Evolutionary conservation across 495 filamentous ascomycete species (phyloP).

Genomic region (Achaetomiella virescens): DNA sequence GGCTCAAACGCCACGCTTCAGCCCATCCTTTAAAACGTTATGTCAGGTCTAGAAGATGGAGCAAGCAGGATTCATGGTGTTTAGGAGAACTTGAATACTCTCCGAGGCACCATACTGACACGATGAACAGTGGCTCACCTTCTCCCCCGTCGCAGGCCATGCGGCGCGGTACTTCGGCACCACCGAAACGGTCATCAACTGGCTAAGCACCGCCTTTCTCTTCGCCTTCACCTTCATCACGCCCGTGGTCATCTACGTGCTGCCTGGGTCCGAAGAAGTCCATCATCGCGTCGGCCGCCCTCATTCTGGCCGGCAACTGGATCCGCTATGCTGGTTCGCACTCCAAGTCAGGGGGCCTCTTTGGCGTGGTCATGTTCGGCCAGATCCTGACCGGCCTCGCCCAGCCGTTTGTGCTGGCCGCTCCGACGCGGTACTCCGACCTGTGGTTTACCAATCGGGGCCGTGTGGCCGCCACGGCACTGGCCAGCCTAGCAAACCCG

Average conservation of each 20-base stretch:
- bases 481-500: constrained; percentile 79
- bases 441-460: constrained; percentile 87
- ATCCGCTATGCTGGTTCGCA: constrained; percentile 79
- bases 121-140: constrained; percentile 77
- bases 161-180: constrained; percentile 70
- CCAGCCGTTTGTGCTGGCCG: constrained; percentile 87
- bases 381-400: constrained; percentile 86
- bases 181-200: constrained; percentile 75
- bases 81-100: too few species aligned
- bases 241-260: constrained; percentile 68
- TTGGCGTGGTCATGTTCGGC: constrained; percentile 83
- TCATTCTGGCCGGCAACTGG: constrained; percentile 84
- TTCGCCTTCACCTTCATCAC: constrained; percentile 73
- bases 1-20: not conserved
- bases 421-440: constrained; percentile 86
- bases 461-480: constrained; percentile 79
- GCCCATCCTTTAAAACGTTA: not conserved
- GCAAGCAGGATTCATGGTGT: too few species aligned
- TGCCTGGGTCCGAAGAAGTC: constrained; percentile 70
- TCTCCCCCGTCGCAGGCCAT: constrained; percentile 73
- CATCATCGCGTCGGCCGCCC: constrained; percentile 63
- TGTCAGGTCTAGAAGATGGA: too few species aligned
- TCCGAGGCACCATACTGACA: too few species aligned
- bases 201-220: constrained; percentile 80
- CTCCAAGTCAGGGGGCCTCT: constrained; percentile 47